phyloP scores from a whole-genome alignment of 495 filamentous ascomycete genomes.

The Eremomyces bilateralis region DNA sequence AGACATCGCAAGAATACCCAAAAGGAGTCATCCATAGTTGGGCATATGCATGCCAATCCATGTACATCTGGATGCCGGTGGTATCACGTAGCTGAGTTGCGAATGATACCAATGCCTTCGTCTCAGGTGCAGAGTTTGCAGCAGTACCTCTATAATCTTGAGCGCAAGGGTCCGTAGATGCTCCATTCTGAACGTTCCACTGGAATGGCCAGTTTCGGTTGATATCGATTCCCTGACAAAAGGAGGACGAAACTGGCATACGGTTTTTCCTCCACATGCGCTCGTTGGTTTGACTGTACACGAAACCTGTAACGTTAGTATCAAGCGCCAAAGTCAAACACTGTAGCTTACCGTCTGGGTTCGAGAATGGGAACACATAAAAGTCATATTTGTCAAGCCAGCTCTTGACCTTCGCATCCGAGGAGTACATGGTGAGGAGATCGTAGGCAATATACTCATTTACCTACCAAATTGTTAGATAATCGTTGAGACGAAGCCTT shows the following conservation, averaged over 20 bases:
- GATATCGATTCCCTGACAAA: conserved; percentile 35
- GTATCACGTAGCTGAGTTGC: conserved; percentile 18
- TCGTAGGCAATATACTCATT: conserved; percentile 35
- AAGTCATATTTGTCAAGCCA: conserved; percentile 39
- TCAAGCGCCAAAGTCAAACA: too few relatives aligned
- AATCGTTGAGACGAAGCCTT: conserved; percentile 1
- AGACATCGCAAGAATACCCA: conserved; percentile 26
- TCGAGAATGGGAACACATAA: conserved; percentile 39
- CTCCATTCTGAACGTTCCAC: conserved; percentile 27
- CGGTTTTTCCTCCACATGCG: conserved; percentile 47
- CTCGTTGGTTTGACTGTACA: conserved; percentile 35
- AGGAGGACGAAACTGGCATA: conserved; percentile 23
- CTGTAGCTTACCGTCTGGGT: too few relatives aligned
- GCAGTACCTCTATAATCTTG: conserved; percentile 31
- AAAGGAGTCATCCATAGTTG: conserved; percentile 32
- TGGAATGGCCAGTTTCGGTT: conserved; percentile 42
- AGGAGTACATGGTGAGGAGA: conserved; percentile 25
- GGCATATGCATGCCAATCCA: conserved; percentile 38
- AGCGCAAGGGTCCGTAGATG: conserved; percentile 29
- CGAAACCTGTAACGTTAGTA: too few relatives aligned
- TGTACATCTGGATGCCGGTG: conserved; percentile 33
- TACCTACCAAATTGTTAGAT: conserved; percentile 7
- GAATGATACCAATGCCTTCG: conserved; percentile 21
- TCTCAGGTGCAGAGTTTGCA: conserved; percentile 29
- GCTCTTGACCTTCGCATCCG: conserved; percentile 20